phyloP scores from a whole-genome alignment of 192 early-diverging fungal species.

The Coemansia aciculifera region DNA sequence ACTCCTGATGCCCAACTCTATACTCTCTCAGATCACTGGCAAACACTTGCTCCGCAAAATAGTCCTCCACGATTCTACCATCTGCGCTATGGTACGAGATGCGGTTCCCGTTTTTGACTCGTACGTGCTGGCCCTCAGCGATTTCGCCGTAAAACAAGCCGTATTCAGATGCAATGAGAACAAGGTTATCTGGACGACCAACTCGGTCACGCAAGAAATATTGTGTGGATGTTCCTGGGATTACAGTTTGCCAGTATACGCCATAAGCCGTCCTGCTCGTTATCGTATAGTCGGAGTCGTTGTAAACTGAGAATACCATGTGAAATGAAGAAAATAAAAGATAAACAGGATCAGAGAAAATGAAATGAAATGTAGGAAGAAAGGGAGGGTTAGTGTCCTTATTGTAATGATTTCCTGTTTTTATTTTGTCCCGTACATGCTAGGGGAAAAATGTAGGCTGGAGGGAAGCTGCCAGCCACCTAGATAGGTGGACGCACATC shows the following conservation, averaged over 20 bases:
- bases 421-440: neutral
- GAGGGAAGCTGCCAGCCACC: neutral
- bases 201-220: neutral
- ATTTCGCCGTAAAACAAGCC: constrained; percentile 6
- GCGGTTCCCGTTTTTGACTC: neutral
- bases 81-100: neutral
- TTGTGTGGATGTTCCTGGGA: neutral
- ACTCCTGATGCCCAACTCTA: neutral
- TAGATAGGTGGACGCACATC: neutral
- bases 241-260: neutral
- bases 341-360: neutral
- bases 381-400: neutral
- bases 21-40: constrained; percentile 8
- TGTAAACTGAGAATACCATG: neutral
- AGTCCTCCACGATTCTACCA: neutral
- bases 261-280: neutral
- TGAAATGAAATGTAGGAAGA: neutral
- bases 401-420: neutral
- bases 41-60: constrained; percentile 9
- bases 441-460: too few relatives aligned
- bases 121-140: neutral
- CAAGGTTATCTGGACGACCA: neutral
- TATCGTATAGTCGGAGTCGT: neutral
- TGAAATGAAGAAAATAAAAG: neutral
- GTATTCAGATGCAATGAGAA: neutral